These are phyloP conservation scores for Camillea tinctor DNA, from an alignment of 2,329 filamentous ascomycete species.

Conservation along the genomic window DNA sequence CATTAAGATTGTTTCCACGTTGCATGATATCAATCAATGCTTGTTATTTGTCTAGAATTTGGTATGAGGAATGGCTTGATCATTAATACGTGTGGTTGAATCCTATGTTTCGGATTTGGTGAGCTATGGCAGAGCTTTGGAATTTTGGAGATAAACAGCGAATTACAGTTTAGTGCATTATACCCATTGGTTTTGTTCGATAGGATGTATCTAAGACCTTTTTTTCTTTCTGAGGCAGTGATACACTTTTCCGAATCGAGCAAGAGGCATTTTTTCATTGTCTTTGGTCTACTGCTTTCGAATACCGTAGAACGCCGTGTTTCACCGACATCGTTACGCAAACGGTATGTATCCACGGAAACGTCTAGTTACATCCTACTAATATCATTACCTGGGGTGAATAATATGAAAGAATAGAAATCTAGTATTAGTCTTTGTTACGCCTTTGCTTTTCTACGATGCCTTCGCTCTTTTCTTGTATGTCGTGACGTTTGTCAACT, in stretches of 20 bases:
- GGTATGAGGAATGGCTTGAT: no score
- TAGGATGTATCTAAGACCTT: background rate
- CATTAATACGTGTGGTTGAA: no score
- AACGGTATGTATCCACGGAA: conserved; percentile 1
- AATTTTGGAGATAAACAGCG: background rate
- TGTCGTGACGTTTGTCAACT: background rate
- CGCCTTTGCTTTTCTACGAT: background rate
- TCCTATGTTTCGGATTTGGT: background rate
- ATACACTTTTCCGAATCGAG: background rate
- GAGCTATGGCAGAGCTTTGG: background rate
- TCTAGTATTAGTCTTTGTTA: background rate
- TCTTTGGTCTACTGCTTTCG: background rate
- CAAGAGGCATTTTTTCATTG: background rate
- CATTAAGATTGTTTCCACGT: no score
- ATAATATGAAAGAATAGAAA: background rate
- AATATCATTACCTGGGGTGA: no score
- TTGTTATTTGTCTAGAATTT: no score
- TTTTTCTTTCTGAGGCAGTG: background rate
- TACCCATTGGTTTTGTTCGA: background rate
- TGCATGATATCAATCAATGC: no score
- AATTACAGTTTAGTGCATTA: background rate
- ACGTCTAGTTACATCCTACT: background rate
- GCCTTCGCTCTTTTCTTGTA: background rate
- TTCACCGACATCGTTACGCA: background rate
- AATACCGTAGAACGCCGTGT: background rate